Base-by-base conservation (phyloP, 2,329 filamentous ascomycete species). In the Clonostachys rosea region DNA sequence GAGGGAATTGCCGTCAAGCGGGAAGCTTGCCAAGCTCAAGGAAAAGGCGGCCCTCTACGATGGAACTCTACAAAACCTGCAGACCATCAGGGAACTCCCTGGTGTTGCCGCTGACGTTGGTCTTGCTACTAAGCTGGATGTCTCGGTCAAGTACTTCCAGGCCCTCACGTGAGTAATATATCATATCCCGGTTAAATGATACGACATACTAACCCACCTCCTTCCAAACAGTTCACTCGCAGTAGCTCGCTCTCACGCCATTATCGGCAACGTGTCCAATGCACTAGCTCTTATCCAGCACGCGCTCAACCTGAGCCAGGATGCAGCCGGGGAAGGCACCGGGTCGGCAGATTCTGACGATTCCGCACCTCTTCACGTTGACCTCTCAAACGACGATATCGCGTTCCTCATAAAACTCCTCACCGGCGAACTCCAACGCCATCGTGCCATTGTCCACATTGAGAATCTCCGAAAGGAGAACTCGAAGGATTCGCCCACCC, bases 1-100 rank as follows among this genome's bases (percentile, higher is more conserved):
- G 49, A 79, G 81, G 54, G 79, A 85, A 44, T 83, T 91, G 54
- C 80, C 87, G 1, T 81, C 81, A 14, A 86, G 88, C 17, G 84
- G 85, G 52, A 90, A 89, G 62, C 73, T 96, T 45, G 84, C 86
- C 12, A 84, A 87, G 57, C 73, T 97, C 45, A 87, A 90, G 60
- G 92, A 97, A 64, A 86, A 89, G 57, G 83, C 89, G 13, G 91
- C 92, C 4, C 75, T 99, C 3, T 97, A 96, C 62, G 91, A 96
- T 62, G 89, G 90, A 20, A 95, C 87, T 9, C 69, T 96, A 20
- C 89, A 96, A 67, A 96, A 90, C 65, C 75, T 99, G 50, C 88
- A 96, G 54, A 89, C 91, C 5, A 84, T 96, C 63, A 89, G 87
- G 57, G 90, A 96, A 50, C 76, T 99, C 13, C 87, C 91, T 3